A percentile compares a stretch with the other conserved stretches of the same genome.
phyloP scores from a whole-genome alignment of 352 stramenopile genomes.

The Phytophthora capsici region DNA sequence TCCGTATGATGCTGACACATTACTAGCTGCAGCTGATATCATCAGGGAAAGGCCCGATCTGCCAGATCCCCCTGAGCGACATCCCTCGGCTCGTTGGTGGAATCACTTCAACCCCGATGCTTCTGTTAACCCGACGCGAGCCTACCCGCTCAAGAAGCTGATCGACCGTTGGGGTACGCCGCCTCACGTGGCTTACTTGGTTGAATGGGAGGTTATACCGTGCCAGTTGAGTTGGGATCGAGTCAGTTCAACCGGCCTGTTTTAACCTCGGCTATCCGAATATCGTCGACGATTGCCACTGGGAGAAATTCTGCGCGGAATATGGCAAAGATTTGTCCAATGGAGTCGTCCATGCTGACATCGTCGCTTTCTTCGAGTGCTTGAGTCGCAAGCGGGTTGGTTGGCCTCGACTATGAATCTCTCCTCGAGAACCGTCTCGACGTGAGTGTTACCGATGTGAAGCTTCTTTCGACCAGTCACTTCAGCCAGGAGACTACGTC shows the following conservation, averaged over 20 bases:
- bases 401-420: not conserved
- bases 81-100: not conserved
- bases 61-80: not conserved
- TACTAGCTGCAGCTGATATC: not conserved
- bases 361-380: not conserved
- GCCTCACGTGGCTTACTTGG: not conserved
- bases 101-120: not conserved
- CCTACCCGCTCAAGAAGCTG: not conserved
- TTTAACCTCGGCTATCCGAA: not conserved
- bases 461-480: not conserved
- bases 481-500: not conserved
- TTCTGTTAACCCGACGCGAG: not conserved
- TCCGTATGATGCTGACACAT: too few species aligned
- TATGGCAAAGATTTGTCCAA: not conserved
- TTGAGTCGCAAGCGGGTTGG: not conserved
- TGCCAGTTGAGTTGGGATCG: slow-evolving; percentile 1
- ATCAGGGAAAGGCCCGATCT: not conserved
- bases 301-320: not conserved
- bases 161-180: not conserved
- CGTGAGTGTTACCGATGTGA: not conserved
- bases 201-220: not conserved
- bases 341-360: not conserved
- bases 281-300: not conserved
- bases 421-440: not conserved
- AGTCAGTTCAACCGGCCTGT: not conserved